Percentiles rank a stretch among this genome's conserved stretches.
phyloP scores from a whole-genome alignment of 2,329 filamentous ascomycete genomes.

The Neopestalotiopsis clavispora region DNA sequence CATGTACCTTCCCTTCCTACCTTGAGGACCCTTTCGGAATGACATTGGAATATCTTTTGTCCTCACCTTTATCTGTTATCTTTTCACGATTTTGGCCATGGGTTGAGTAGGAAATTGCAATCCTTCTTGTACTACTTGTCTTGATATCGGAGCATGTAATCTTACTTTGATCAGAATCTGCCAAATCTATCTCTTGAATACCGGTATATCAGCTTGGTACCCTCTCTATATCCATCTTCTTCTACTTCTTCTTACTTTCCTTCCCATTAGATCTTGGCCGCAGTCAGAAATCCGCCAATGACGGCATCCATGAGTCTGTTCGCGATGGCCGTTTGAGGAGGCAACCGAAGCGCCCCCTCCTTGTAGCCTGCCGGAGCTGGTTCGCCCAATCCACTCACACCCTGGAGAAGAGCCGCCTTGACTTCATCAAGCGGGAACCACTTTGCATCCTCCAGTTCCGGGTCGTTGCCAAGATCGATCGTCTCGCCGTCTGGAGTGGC shows the following conservation, averaged over 20 bases:
- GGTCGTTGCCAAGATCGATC: slow-evolving; percentile 85
- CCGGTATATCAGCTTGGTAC: not conserved
- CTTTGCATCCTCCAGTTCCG: slow-evolving; percentile 85
- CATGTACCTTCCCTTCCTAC: not conserved
- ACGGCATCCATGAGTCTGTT: slow-evolving; percentile 86
- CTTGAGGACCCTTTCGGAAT: not conserved
- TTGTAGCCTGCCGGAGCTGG: slow-evolving; percentile 69
- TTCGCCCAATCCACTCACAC: slow-evolving; percentile 71
- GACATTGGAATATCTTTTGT: not conserved
- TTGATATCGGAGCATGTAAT: not conserved
- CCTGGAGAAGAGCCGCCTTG: slow-evolving; percentile 70
- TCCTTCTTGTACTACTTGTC: not conserved
- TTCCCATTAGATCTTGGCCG: slow-evolving; percentile 51
- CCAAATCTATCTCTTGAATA: not conserved
- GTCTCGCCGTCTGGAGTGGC: slow-evolving; percentile 78
- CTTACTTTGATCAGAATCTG: not conserved
- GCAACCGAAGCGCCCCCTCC: slow-evolving; percentile 79
- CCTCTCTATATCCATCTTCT: not conserved
- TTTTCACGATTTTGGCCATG: not conserved
- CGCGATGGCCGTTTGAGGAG: slow-evolving; percentile 88
- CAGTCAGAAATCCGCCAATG: slow-evolving; percentile 71
- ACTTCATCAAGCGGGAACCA: slow-evolving; percentile 89
- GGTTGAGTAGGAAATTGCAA: too few relatives aligned
- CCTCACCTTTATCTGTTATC: not conserved
- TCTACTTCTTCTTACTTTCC: not conserved